phyloP scores from a whole-genome alignment of 345 rosid species.

The Gossypium stocksii region DNA sequence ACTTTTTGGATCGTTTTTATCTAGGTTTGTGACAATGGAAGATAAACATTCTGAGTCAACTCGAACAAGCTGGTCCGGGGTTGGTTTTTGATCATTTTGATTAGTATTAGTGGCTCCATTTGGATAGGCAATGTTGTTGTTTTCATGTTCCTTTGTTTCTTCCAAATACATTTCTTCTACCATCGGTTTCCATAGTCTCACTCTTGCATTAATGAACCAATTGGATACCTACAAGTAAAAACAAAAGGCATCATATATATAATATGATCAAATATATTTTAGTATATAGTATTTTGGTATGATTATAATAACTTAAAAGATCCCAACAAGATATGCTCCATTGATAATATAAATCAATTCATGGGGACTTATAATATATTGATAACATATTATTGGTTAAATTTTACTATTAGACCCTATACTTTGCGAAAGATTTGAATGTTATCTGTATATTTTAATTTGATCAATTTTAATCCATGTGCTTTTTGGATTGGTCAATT shows the following conservation, averaged over 20 bases:
- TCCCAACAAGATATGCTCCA: conserved; percentile 32
- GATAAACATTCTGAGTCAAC: conserved; percentile 90
- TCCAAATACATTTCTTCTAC: conserved; percentile 96
- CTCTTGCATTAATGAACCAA: conserved; percentile 99
- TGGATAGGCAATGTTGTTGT: conserved; percentile 38
- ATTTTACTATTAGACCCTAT: no score
- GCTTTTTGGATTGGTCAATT: no score
- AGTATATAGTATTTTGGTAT: conserved; percentile 4
- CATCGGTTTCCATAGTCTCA: conserved; percentile 99
- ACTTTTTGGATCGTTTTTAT: conserved; percentile 35
- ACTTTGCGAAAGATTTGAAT: no score
- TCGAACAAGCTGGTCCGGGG: conserved; percentile 52
- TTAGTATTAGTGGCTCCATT: conserved; percentile 33
- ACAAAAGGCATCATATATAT: conserved; percentile 11
- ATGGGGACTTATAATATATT: neutral
- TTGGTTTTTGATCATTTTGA: conserved; percentile 66
- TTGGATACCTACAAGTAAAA: conserved; percentile 53
- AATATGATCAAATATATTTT: neutral
- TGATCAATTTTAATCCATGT: no score
- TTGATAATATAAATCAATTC: conserved; percentile 32
- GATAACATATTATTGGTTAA: no score
- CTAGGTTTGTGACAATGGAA: conserved; percentile 55
- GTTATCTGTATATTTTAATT: no score
- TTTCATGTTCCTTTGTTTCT: conserved; percentile 64
- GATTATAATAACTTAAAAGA: conserved; percentile 13